These are phyloP conservation scores for Fistulinella prunicolor DNA, from an alignment of 768 basidiomycete genomes.

Conservation along the genomic window DNA sequence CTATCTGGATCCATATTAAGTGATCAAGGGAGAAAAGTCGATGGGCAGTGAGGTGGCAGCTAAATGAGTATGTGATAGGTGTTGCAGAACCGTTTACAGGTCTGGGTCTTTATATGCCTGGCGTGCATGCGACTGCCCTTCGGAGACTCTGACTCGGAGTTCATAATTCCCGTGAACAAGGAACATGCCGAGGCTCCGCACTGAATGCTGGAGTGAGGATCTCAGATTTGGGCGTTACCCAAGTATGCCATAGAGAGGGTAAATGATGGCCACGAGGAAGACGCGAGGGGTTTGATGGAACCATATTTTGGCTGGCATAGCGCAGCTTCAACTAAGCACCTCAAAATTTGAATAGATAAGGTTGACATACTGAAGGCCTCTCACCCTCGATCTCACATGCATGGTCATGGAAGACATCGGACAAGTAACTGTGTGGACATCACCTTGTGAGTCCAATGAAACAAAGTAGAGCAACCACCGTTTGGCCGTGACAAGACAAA, in stretches of 20 bases:
- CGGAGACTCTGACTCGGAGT: slow-evolving; percentile 4
- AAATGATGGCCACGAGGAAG: slow-evolving; percentile 10
- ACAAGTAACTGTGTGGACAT: no score
- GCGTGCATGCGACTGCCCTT: slow-evolving; percentile 2
- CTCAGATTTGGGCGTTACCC: slow-evolving; percentile 5
- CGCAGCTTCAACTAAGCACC: neutral
- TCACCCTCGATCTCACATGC: neutral
- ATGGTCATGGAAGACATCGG: neutral
- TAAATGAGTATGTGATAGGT: neutral
- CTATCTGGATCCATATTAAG: slow-evolving; percentile 10
- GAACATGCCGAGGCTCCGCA: slow-evolving; percentile 2
- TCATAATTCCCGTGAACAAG: slow-evolving; percentile 6
- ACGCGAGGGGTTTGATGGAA: slow-evolving; percentile 1
- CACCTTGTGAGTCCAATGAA: no score
- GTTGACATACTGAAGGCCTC: neutral
- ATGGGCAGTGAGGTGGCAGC: neutral
- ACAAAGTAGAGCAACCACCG: no score
- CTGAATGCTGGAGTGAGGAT: slow-evolving; percentile 9
- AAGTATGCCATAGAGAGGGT: neutral
- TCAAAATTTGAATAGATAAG: neutral
- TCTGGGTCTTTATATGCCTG: slow-evolving; percentile 12
- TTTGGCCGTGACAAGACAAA: no score
- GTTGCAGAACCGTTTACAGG: neutral
- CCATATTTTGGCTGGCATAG: neutral
- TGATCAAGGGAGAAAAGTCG: neutral